Conservation (phyloP, 2,329 filamentous ascomycete species). For the Truncatella angustata region DNA sequence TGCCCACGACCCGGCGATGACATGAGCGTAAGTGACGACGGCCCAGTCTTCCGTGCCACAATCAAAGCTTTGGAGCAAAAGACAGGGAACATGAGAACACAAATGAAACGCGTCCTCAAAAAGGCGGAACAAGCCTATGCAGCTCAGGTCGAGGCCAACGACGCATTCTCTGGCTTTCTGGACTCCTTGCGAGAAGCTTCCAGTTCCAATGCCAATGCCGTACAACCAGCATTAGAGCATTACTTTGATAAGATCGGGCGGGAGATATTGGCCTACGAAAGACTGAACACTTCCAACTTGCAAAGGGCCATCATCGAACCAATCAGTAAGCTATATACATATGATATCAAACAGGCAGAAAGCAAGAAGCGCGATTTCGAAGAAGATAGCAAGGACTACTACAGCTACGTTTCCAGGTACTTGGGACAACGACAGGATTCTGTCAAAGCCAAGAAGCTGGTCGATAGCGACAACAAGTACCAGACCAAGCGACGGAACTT, state of each 20-base stretch:
- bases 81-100: constrained; percentile 86
- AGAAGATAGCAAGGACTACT: constrained; percentile 98
- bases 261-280: constrained; percentile 85
- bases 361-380: constrained; percentile 97
- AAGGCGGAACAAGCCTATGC: constrained; percentile 85
- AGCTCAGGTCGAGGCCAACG: constrained; percentile 81
- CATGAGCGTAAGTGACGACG: constrained; percentile 82
- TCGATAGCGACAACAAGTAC: constrained; percentile 93
- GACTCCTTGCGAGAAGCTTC: constrained; percentile 85
- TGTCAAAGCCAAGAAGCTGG: constrained; percentile 94
- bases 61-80: constrained; percentile 97
- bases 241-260: constrained; percentile 97
- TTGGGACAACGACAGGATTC: constrained; percentile 96
- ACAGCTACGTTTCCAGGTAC: constrained; percentile 91
- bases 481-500: constrained; percentile 92
- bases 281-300: constrained; percentile 77
- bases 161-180: constrained; percentile 78
- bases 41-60: constrained; percentile 91
- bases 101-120: constrained; percentile 95
- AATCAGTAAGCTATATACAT: constrained; percentile 83
- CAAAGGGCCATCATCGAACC: constrained; percentile 96
- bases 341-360: constrained; percentile 97
- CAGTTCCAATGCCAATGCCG: constrained; percentile 87
- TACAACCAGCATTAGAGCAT: constrained; percentile 95
- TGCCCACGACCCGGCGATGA: constrained; percentile 85